Evolutionary conservation across 2,329 filamentous ascomycete genomes (phyloP), one percentile per base, ranked within the genome.

Genomic region (Geosmithia morbida): DNA sequence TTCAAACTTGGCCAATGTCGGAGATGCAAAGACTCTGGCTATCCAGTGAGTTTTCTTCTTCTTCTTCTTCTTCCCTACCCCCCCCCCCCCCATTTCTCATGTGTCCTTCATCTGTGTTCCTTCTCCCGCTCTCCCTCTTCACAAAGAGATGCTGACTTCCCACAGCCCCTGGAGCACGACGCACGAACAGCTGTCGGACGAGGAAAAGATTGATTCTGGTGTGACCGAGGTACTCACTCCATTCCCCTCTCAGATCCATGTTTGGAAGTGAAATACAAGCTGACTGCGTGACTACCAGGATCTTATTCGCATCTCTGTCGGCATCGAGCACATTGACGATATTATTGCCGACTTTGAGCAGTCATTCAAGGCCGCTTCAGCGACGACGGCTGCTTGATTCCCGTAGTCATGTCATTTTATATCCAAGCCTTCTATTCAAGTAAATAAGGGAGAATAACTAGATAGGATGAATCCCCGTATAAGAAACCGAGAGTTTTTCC

Each of bases 281-380:
- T n/a, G 2, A 8, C 2, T 16, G 7, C n/a, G 37, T 44, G n/a
- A 26, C 4, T 6, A 22, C 18, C 62, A 87, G 74, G 90, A 94
- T 59, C 79, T 89, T 40, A 95, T 97, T 65, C 85, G 90, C 52
- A 92, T 97, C 59, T 96, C 89, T 0, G 89, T 96, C 50, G 90
- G 90, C 46, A 94, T 85, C 1, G 90, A 97, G 69, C 88, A 96
- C 64, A 94, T 97, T 61, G 89, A 95, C 68, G 90, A 97, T 60
- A 96, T 97, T 58, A 92, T 95, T 59, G 84, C 81, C 56, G 90
- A 97, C 66, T 96, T 97, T 61, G 83, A 90, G 65, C 89, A 95
- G 71, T 85, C 86, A 0, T 94, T 96, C 66, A 75, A 79, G 60
- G 73, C 76, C 22, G 74, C 76, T 0, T 57, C 64, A 20, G 73